Percentiles rank a stretch among this genome's conserved stretches.
Evolutionary conservation across 768 basidiomycete genomes (phyloP).

Genomic region (Lepiota venenata): DNA sequence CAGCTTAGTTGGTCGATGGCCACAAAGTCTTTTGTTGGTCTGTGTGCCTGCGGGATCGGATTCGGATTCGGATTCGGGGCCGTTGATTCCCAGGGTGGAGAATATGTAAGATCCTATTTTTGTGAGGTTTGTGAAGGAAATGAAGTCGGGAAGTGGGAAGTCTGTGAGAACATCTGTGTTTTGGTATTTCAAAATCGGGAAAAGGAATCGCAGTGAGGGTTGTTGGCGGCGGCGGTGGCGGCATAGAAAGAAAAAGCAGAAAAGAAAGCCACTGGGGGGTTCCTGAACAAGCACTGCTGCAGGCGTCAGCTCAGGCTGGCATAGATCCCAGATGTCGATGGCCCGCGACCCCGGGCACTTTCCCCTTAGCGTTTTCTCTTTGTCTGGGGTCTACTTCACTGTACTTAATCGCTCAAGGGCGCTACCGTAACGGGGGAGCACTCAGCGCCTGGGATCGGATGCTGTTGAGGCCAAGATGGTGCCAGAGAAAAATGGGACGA

Average conservation of each 20-base stretch:
- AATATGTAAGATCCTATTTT: background rate
- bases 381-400: background rate
- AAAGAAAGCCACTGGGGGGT: background rate
- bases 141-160: background rate
- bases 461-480: background rate
- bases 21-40: background rate
- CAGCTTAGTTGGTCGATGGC: background rate
- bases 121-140: background rate
- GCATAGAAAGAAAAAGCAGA: background rate
- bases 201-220: background rate
- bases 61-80: constrained; percentile 7
- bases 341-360: constrained; percentile 4
- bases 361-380: background rate
- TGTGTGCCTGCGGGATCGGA: constrained; percentile 5
- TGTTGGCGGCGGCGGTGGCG: constrained; percentile 3
- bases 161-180: background rate
- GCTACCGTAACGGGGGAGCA: background rate
- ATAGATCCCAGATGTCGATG: constrained; percentile 8
- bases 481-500: background rate
- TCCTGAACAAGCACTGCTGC: background rate
- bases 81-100: background rate
- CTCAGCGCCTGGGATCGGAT: background rate
- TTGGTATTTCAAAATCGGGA: background rate
- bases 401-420: background rate
- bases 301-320: background rate